Evolutionary conservation across 345 rosid species (phyloP).

Genomic region (Erodium maritimum): DNA sequence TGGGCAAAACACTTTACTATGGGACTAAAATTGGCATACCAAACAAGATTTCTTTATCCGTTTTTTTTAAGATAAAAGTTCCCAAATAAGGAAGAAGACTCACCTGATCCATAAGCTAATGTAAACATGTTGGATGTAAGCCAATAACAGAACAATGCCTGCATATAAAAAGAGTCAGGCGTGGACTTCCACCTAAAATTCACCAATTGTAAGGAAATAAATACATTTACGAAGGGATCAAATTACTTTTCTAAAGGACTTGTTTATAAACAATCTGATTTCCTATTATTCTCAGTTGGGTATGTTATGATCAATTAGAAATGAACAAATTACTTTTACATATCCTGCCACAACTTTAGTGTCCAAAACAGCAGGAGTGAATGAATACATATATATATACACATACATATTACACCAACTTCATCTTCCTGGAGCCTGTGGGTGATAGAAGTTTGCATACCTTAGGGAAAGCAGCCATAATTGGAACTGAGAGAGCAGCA

Average conservation of each 20-base stretch:
- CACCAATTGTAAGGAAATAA: not conserved
- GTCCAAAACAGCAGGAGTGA: no score
- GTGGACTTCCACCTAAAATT: not conserved
- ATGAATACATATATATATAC: no score
- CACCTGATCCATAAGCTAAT: conserved; percentile 30
- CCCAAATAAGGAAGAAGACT: conserved; percentile 9
- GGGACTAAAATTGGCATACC: not conserved
- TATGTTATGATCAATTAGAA: not conserved
- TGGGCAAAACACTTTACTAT: not conserved
- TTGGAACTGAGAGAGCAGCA: conserved; percentile 39
- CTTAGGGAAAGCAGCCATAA: conserved; percentile 39
- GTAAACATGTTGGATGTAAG: conserved; percentile 40
- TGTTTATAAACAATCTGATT: not conserved
- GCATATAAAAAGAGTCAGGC: not conserved
- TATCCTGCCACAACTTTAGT: no score
- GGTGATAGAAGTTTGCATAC: conserved; percentile 5
- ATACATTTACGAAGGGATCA: not conserved
- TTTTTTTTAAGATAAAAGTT: no score
- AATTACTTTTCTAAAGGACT: no score
- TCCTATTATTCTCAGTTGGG: not conserved
- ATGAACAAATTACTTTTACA: no score
- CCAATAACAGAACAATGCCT: conserved; percentile 46
- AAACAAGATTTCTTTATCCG: not conserved
- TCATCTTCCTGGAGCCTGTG: not conserved
- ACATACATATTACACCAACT: no score